Percentiles rank a stretch among this genome's conserved stretches.
Evolutionary conservation across 305 asterid species (phyloP).

Genomic region (Rubia peregrina): DNA sequence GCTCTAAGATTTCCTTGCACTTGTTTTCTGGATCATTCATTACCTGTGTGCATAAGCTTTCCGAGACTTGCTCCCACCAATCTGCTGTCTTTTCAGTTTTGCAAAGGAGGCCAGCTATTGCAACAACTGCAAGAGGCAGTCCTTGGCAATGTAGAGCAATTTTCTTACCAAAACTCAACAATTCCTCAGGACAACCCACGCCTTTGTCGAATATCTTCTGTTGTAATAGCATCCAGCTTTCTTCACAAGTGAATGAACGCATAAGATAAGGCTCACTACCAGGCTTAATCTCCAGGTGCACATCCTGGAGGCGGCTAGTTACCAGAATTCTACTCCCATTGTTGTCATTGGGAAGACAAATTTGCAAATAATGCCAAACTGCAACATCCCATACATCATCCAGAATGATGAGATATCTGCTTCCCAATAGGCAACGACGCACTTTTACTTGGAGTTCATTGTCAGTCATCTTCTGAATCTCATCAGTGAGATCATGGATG

Average conservation of each 20-base stretch:
- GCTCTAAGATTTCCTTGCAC: neutral
- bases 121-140: neutral
- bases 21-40: neutral
- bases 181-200: neutral
- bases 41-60: neutral
- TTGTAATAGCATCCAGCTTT: neutral
- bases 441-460: no score
- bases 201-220: neutral
- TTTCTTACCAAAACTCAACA: neutral
- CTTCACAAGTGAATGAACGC: neutral
- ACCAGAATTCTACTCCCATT: neutral
- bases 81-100: neutral
- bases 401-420: neutral
- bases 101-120: neutral
- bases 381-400: neutral
- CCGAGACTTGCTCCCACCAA: neutral
- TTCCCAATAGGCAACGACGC: no score
- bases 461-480: no score
- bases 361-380: neutral
- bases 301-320: neutral
- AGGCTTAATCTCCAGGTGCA: neutral
- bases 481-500: no score
- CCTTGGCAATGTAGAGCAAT: neutral
- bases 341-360: neutral
- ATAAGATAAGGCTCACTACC: neutral